These are phyloP conservation scores for Coniochaeta sp. DNA, from an alignment of 2,329 filamentous ascomycete species.

Conservation along the genomic window DNA sequence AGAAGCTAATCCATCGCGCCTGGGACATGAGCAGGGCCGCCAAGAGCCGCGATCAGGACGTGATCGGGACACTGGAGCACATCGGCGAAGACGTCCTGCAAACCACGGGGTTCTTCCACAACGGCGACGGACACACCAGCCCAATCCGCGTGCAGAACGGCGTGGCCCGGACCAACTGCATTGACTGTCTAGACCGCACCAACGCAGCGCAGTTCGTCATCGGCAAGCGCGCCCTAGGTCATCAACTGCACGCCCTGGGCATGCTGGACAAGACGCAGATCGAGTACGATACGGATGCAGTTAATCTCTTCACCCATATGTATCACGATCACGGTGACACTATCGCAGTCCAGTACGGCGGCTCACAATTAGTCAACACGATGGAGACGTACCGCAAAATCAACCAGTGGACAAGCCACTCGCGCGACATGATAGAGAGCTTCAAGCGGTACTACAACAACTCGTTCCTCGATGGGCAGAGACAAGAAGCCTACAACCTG, in stretches of 20 bases:
- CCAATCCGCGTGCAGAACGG: slow-evolving; percentile 77
- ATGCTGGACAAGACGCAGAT: slow-evolving; percentile 71
- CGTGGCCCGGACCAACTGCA: slow-evolving; percentile 91
- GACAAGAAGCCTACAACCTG: slow-evolving; percentile 95
- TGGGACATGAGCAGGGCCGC: slow-evolving; percentile 98
- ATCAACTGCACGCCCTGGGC: slow-evolving; percentile 87
- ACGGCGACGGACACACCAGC: slow-evolving; percentile 65
- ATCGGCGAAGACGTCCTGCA: slow-evolving; percentile 84
- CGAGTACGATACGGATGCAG: slow-evolving; percentile 90
- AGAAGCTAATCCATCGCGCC: slow-evolving; percentile 87
- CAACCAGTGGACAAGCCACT: slow-evolving; percentile 97
- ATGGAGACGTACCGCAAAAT: slow-evolving; percentile 99
- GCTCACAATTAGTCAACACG: slow-evolving; percentile 95
- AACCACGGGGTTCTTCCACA: slow-evolving; percentile 90
- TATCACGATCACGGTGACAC: slow-evolving; percentile 97
- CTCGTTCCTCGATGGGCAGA: slow-evolving; percentile 88
- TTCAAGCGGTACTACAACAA: slow-evolving; percentile 99
- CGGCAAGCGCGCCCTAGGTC: slow-evolving; percentile 84
- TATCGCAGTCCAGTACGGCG: slow-evolving; percentile 95
- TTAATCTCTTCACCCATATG: slow-evolving; percentile 97
- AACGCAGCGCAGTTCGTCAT: slow-evolving; percentile 98
- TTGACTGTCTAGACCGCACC: slow-evolving; percentile 93
- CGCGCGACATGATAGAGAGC: slow-evolving; percentile 96
- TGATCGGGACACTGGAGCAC: slow-evolving; percentile 82
- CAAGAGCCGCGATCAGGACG: slow-evolving; percentile 86